phyloP scores from a whole-genome alignment of 371 early-diverging fungal species.

The Circinella umbellata region DNA sequence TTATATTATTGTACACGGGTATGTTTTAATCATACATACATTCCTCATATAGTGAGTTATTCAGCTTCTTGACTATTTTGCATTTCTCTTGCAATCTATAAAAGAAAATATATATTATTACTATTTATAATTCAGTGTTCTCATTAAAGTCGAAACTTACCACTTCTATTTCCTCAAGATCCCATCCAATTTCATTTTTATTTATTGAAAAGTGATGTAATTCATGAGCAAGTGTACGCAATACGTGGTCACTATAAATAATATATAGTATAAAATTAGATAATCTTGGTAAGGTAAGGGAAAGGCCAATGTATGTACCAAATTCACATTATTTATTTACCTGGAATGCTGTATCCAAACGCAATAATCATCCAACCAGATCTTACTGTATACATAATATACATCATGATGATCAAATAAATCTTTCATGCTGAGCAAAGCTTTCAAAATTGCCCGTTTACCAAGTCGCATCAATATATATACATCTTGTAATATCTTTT shows the following conservation, averaged over 20 bases:
- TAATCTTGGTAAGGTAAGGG: background rate
- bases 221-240: slow-evolving; percentile 80
- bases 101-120: background rate
- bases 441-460: slow-evolving; percentile 79
- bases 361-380: slow-evolving; percentile 94
- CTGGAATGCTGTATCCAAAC: slow-evolving; percentile 90
- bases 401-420: slow-evolving; percentile 87
- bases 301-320: background rate
- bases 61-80: slow-evolving; percentile 11
- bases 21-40: too few relatives aligned
- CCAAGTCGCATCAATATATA: slow-evolving; percentile 85
- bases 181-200: slow-evolving; percentile 76
- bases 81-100: slow-evolving; percentile 17
- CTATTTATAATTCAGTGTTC: too few relatives aligned
- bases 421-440: slow-evolving; percentile 76
- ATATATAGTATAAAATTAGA: too few relatives aligned
- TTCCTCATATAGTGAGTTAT: background rate
- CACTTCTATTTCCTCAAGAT: slow-evolving; percentile 76
- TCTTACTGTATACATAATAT: slow-evolving; percentile 84
- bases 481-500: slow-evolving; percentile 79
- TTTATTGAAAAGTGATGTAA: slow-evolving; percentile 72
- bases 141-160: slow-evolving; percentile 16
- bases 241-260: slow-evolving; percentile 61
- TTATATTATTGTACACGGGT: too few relatives aligned
- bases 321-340: slow-evolving; percentile 21